phyloP scores from a whole-genome alignment of 441 rosid genomes.

The Gossypium laxum region DNA sequence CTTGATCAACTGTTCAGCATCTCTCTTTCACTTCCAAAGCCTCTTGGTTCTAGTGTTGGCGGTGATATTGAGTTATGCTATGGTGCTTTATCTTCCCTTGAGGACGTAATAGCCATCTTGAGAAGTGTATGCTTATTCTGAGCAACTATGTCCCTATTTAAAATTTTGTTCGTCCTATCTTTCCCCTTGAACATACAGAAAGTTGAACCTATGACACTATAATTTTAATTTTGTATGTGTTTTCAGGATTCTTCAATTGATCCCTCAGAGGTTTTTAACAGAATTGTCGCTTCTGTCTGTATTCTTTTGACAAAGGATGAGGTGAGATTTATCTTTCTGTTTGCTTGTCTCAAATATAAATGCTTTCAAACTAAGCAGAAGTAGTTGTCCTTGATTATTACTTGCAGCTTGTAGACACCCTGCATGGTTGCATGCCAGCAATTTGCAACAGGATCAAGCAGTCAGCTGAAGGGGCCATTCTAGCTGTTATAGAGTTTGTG shows the following conservation, averaged over 20 bases:
- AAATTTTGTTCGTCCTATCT: background rate
- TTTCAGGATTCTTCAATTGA: constrained; percentile 97
- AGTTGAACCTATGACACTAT: background rate
- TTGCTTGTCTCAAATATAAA: background rate
- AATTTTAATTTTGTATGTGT: background rate
- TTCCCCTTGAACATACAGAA: background rate
- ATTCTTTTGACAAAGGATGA: constrained; percentile 64
- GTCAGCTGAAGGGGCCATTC: constrained; percentile 94
- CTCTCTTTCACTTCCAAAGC: constrained; percentile 84
- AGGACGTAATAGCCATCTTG: constrained; percentile 92
- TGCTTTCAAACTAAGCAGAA: background rate
- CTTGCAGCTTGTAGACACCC: constrained; percentile 76
- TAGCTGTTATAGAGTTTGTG: constrained; percentile 87
- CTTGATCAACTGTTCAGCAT: constrained; percentile 93
- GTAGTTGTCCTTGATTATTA: constrained; percentile 22
- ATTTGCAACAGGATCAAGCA: constrained; percentile 81
- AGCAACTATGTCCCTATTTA: background rate
- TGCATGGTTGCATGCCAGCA: constrained; percentile 67
- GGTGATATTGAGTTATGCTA: constrained; percentile 67
- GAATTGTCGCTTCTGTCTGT: constrained; percentile 81
- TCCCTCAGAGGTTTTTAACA: constrained; percentile 95
- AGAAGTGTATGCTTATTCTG: constrained; percentile 57
- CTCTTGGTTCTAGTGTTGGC: constrained; percentile 40
- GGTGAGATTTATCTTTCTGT: constrained; percentile 40
- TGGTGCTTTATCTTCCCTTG: constrained; percentile 79